Evolutionary conservation across 192 early-diverging fungal genomes (phyloP).

Genomic region (Phlyctochytrium arcticum): DNA sequence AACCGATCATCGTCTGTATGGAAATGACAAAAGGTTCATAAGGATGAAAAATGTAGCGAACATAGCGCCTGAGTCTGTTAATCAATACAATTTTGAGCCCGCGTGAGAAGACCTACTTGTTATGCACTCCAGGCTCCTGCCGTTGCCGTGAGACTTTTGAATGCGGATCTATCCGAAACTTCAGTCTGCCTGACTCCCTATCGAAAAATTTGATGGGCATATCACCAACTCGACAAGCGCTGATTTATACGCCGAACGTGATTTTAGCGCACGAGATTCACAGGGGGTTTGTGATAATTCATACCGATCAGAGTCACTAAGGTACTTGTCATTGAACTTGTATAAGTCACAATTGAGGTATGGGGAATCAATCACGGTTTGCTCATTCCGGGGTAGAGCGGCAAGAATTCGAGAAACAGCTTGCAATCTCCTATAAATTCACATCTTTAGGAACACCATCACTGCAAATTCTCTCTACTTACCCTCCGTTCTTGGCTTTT

Average conservation of each 20-base stretch:
- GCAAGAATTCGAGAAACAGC: conserved; percentile 58
- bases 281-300: neutral
- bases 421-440: conserved; percentile 39
- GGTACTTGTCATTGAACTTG: conserved; percentile 63
- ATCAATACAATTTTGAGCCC: too few relatives aligned
- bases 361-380: conserved; percentile 60
- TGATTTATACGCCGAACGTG: conserved; percentile 16
- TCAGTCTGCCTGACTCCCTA: conserved; percentile 48
- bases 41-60: conserved; percentile 64
- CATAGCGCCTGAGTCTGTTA: conserved; percentile 51
- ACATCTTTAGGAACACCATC: neutral
- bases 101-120: too few relatives aligned
- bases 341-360: conserved; percentile 64
- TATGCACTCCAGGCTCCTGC: too few relatives aligned
- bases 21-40: conserved; percentile 66
- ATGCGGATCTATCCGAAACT: conserved; percentile 56
- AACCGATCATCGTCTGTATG: conserved; percentile 24
- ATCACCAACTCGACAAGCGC: conserved; percentile 48
- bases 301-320: conserved; percentile 61
- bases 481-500: conserved; percentile 74
- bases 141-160: too few relatives aligned
- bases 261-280: neutral
- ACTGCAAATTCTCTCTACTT: conserved; percentile 1
- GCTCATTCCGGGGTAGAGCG: conserved; percentile 58
- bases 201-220: conserved; percentile 62